Evolutionary conservation across 2,329 filamentous ascomycete genomes (phyloP).

Genomic region (Cadophora sp.): DNA sequence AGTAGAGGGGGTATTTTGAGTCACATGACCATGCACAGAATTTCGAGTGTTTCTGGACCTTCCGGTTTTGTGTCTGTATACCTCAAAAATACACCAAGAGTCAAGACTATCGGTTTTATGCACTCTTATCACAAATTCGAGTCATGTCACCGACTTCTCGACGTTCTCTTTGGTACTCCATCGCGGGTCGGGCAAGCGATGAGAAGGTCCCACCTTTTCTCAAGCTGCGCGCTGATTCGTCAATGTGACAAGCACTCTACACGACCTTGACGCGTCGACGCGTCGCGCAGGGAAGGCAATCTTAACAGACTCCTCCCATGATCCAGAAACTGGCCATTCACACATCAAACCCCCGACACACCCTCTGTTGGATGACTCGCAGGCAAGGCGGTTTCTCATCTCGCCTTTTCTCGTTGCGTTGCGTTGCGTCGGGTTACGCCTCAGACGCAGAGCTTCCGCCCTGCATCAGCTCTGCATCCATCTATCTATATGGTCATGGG

Average conservation of each 20-base stretch:
- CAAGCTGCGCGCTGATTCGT: slow-evolving; percentile 5
- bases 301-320: slow-evolving; percentile 14
- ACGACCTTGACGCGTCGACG: slow-evolving; percentile 17
- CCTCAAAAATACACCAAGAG: neutral
- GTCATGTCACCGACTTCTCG: slow-evolving; percentile 13
- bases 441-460: slow-evolving; percentile 15
- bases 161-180: neutral
- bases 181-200: neutral
- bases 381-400: slow-evolving; percentile 9
- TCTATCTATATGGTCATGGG: neutral
- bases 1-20: neutral
- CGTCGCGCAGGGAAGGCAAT: slow-evolving; percentile 18
- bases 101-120: neutral
- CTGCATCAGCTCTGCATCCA: slow-evolving; percentile 15
- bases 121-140: slow-evolving; percentile 3
- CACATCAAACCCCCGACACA: neutral
- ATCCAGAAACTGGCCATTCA: slow-evolving; percentile 14
- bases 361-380: slow-evolving; percentile 19
- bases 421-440: no score
- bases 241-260: slow-evolving; percentile 20
- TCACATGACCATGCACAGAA: neutral
- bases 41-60: neutral
- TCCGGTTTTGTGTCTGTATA: neutral
- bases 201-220: slow-evolving; percentile 9
- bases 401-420: slow-evolving; percentile 7